Conservation (phyloP, 495 filamentous ascomycete genomes). For the Neurospora sp. region DNA sequence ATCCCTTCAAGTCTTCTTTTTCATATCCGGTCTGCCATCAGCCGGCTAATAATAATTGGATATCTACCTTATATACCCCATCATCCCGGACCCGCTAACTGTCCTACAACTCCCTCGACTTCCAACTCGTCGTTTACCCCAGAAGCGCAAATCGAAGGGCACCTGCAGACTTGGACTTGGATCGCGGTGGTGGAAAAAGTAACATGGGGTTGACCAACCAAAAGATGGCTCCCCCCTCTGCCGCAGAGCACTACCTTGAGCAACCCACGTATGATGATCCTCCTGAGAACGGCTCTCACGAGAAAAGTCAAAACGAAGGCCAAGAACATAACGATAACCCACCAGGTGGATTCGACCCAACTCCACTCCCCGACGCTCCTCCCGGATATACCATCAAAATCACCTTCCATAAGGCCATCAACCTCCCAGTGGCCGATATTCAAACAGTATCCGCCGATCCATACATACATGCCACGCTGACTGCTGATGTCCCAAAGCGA, state of each 20-base stretch:
- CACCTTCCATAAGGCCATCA: conserved; percentile 68
- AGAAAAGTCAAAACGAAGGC: conserved; percentile 32
- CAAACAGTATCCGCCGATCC: conserved; percentile 73
- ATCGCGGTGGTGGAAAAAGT: neutral
- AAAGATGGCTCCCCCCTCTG: neutral
- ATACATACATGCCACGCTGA: conserved; percentile 63
- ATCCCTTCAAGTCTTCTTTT: too few relatives aligned
- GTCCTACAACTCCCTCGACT: neutral
- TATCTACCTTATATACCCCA: neutral
- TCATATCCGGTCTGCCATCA: neutral
- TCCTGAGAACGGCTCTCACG: neutral
- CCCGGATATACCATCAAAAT: conserved; percentile 77
- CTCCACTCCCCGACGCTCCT: conserved; percentile 60
- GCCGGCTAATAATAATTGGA: neutral
- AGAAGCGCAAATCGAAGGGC: neutral
- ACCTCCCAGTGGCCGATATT: conserved; percentile 76
- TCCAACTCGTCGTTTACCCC: neutral
- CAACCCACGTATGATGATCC: neutral
- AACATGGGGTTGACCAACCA: neutral
- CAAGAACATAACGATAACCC: conserved; percentile 49
- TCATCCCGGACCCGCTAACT: neutral
- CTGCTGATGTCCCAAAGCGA: conserved; percentile 48
- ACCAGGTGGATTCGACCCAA: conserved; percentile 69
- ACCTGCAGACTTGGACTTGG: neutral
- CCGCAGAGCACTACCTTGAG: neutral